Evolutionary conservation across 148 eudicot species (phyloP), one percentile per base, ranked within the genome.

Genomic region (Mesembryanthemum crystallinum): DNA sequence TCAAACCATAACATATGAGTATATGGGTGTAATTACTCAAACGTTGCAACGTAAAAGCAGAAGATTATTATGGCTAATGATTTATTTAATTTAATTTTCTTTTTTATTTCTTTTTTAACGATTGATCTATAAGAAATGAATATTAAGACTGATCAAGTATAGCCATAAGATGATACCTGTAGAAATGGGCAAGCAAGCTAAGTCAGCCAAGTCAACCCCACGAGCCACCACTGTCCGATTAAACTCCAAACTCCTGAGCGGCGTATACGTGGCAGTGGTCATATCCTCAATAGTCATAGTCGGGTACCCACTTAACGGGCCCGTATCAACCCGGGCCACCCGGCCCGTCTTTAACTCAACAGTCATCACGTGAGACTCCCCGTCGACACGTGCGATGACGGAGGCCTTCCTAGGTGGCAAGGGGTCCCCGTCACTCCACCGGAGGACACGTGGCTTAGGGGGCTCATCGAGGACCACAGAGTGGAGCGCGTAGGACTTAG

Each of bases 271-370:
- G 2, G 86, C 83, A 15, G 85, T 72, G 0, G 73, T 81, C 99
- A 96, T 96, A 62, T 96, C 99, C 81, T 96, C 97, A 0, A 92
- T 74, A 29, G 99, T 96, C 99, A 96, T 89, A 6, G 81, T 85
- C 77, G 99, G 99, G 77, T 88, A 91, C 29, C 99, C 99, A 5
- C 92, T 83, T 27, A 39, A 3, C 1, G 69, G 64, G 4, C 85
- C 88, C 74, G 76, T 52, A 3, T 83, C 87, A 20, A 70, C 70
- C 1, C 59, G 55, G 14, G 33, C 77, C 45, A 92, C 96, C 76
- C 85, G 85, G 12, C 87, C 80, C 25, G 86, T 69, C 12, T 49
- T 84, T 29, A 95, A 45, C 49, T 89, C 88, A 14, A 91, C 88
- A 7, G 79, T 82, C 4, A 92, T 76, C 82, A 90, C 78, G 73